Conservation (phyloP, 768 basidiomycete genomes). For the Paxillus involutus region DNA sequence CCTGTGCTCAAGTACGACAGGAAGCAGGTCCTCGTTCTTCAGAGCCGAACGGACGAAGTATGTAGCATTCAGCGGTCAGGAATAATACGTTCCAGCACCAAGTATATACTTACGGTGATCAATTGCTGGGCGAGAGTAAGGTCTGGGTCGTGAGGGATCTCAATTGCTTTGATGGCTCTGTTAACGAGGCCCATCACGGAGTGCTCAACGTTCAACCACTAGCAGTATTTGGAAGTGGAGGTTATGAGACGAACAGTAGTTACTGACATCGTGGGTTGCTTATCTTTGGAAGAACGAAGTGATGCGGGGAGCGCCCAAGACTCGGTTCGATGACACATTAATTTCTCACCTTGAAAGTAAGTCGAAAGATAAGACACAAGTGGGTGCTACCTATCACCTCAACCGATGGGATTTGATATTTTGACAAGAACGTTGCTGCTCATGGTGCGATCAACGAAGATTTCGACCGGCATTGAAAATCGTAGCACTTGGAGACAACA, state of each 20-base stretch:
- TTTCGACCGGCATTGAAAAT: too few species aligned
- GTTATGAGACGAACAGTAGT: background rate
- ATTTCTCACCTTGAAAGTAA: too few species aligned
- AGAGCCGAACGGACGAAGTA: conserved; percentile 15
- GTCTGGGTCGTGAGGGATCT: conserved; percentile 54
- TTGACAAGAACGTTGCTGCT: too few species aligned
- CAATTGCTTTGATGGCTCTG: conserved; percentile 35
- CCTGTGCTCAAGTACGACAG: conserved; percentile 61
- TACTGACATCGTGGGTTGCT: background rate
- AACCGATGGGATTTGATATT: too few species aligned
- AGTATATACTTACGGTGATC: conserved; percentile 45
- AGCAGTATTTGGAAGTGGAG: background rate
- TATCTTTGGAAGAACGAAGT: background rate
- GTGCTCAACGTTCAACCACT: background rate
- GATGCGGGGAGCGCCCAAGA: background rate
- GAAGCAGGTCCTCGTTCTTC: conserved; percentile 71
- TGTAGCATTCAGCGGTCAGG: background rate
- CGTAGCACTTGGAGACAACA: too few species aligned
- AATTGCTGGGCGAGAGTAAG: conserved; percentile 56
- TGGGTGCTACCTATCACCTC: too few species aligned
- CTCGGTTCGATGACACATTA: background rate
- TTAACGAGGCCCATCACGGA: conserved; percentile 23
- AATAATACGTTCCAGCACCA: background rate
- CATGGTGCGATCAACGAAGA: too few species aligned
- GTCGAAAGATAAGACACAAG: too few species aligned